phyloP scores from a whole-genome alignment of 768 basidiomycete genomes.

The Phlegmacium glaucopus region DNA sequence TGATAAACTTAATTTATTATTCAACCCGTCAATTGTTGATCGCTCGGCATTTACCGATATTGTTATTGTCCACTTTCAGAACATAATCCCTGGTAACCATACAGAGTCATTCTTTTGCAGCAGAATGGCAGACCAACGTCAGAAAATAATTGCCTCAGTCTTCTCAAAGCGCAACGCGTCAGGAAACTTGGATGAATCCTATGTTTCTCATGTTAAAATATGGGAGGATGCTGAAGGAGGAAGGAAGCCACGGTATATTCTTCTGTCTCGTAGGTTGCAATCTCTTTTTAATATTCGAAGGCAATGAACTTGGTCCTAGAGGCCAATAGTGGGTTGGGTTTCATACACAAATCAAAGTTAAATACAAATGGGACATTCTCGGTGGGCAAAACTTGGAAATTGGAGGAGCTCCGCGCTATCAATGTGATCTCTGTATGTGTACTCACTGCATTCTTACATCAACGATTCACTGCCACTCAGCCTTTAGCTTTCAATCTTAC shows the following conservation, averaged over 20 bases:
- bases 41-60: conserved; percentile 33
- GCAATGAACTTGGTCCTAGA: conserved; percentile 35
- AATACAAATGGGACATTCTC: conserved; percentile 95
- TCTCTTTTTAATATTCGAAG: conserved; percentile 1
- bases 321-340: conserved; percentile 56
- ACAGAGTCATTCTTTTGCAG: neutral
- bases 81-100: conserved; percentile 8
- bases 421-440: conserved; percentile 70
- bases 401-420: conserved; percentile 77
- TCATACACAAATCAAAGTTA: conserved; percentile 94
- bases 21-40: conserved; percentile 13
- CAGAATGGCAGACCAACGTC: conserved; percentile 47
- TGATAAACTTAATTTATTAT: conserved; percentile 15
- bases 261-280: conserved; percentile 76
- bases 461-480: conserved; percentile 32
- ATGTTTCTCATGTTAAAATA: conserved; percentile 88
- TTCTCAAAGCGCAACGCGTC: conserved; percentile 70
- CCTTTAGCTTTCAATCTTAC: conserved; percentile 73
- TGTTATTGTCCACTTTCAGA: conserved; percentile 29
- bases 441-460: conserved; percentile 4
- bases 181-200: conserved; percentile 69
- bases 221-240: conserved; percentile 83
- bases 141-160: conserved; percentile 78
- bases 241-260: conserved; percentile 85
- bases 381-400: conserved; percentile 94